These are phyloP conservation scores for Penicillium sp. DNA, from an alignment of 2,329 filamentous ascomycete genomes.

Conservation along the genomic window DNA sequence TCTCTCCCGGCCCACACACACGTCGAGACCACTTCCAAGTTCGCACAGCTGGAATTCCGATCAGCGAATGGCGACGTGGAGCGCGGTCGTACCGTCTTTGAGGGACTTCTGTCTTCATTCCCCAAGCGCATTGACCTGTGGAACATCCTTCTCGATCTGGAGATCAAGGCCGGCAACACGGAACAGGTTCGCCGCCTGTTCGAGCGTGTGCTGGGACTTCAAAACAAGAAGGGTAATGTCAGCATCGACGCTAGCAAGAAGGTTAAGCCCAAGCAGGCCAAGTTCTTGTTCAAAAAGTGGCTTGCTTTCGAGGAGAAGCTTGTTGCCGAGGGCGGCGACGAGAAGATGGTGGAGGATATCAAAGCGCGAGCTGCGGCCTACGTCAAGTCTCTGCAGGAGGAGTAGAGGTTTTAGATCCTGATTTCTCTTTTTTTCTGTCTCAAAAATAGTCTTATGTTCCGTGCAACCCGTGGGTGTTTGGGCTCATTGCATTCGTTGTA, in stretches of 20 bases:
- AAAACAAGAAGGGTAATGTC: slow-evolving; percentile 42
- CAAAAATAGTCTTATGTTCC: slow-evolving; percentile 9
- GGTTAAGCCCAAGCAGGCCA: slow-evolving; percentile 78
- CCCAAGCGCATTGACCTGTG: slow-evolving; percentile 89
- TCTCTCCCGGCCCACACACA: slow-evolving; percentile 70
- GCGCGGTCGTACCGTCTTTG: slow-evolving; percentile 90
- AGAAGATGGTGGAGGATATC: slow-evolving; percentile 68
- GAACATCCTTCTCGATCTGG: slow-evolving; percentile 87
- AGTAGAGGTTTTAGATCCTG: slow-evolving; percentile 1
- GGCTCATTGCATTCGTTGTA: slow-evolving; percentile 26
- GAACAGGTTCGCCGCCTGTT: slow-evolving; percentile 74
- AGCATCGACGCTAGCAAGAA: slow-evolving; percentile 51
- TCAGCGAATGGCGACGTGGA: slow-evolving; percentile 79
- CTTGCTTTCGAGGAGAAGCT: slow-evolving; percentile 76
- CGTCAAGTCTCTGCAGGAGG: slow-evolving; percentile 50
- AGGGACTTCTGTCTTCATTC: slow-evolving; percentile 77
- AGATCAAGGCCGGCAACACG: slow-evolving; percentile 61
- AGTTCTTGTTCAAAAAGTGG: slow-evolving; percentile 91
- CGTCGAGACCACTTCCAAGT: slow-evolving; percentile 76
- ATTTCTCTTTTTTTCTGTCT: neutral
- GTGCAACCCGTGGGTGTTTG: slow-evolving; percentile 23
- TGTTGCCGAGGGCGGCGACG: slow-evolving; percentile 54
- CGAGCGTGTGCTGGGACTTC: slow-evolving; percentile 63
- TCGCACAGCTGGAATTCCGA: slow-evolving; percentile 88
- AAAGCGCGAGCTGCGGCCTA: slow-evolving; percentile 69